Conservation (phyloP, 495 filamentous ascomycete genomes). For the Tetracladium setigerum region DNA sequence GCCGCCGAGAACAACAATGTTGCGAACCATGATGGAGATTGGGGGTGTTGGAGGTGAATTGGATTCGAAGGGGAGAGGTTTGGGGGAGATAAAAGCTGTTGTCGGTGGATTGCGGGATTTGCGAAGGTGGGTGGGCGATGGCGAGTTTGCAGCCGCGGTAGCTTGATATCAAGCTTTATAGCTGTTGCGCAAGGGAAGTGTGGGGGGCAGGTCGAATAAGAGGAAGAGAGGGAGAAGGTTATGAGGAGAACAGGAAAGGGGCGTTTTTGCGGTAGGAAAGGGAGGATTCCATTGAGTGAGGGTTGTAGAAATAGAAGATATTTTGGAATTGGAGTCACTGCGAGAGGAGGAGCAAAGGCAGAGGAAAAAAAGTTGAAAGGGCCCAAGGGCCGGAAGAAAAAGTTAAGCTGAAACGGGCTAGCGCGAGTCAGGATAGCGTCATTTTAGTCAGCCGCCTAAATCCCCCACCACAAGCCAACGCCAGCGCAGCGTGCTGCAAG, state of each 20-base stretch:
- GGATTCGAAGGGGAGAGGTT: conserved; percentile 2
- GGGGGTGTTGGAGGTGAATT: background rate
- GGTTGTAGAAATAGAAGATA: background rate
- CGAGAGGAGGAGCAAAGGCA: background rate
- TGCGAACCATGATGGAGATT: conserved; percentile 69
- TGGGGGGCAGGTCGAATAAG: background rate
- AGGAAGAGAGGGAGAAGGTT: conserved; percentile 2
- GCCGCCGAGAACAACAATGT: conserved; percentile 89
- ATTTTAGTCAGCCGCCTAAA: no score
- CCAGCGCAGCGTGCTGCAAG: background rate
- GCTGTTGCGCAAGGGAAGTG: background rate
- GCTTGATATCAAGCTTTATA: background rate
- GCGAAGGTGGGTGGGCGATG: conserved; percentile 4
- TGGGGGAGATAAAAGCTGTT: background rate
- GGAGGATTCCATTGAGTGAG: background rate
- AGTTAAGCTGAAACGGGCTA: background rate
- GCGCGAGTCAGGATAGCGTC: background rate
- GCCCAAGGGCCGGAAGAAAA: background rate
- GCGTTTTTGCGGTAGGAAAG: background rate
- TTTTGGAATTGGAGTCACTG: background rate
- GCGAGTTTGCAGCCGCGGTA: conserved; percentile 8
- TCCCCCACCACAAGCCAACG: background rate
- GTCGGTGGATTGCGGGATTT: conserved; percentile 20
- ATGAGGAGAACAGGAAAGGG: conserved; percentile 5
- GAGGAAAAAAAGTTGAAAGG: background rate